phyloP scores from a whole-genome alignment of 768 basidiomycete species.

The Zangia roseola region DNA sequence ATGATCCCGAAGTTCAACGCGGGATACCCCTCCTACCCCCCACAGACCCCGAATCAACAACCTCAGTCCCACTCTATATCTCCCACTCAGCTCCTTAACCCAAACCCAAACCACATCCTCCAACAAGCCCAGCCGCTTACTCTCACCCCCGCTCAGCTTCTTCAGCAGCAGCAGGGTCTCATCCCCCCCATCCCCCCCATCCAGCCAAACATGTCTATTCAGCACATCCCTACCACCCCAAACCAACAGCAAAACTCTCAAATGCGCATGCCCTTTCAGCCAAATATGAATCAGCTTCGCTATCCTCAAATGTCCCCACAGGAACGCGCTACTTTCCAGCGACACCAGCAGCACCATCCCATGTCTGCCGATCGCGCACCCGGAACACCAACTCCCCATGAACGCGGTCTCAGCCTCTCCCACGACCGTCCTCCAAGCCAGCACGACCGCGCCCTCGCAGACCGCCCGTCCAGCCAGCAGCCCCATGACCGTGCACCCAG shows the following conservation, averaged over 20 bases:
- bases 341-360: slow-evolving; percentile 26
- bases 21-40: slow-evolving; percentile 11
- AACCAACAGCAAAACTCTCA: slow-evolving; percentile 25
- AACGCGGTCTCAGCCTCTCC: slow-evolving; percentile 19
- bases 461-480: slow-evolving; percentile 22
- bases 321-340: slow-evolving; percentile 29
- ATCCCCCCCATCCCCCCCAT: slow-evolving; percentile 4
- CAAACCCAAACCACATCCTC: slow-evolving; percentile 22
- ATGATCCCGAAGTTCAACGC: slow-evolving; percentile 15
- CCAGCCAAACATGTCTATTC: slow-evolving; percentile 12
- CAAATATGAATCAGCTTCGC: slow-evolving; percentile 21
- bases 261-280: slow-evolving; percentile 19
- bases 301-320: slow-evolving; percentile 29
- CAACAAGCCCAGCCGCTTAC: slow-evolving; percentile 19
- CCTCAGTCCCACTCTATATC: slow-evolving; percentile 22
- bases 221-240: slow-evolving; percentile 18
- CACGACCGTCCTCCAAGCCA: slow-evolving; percentile 28
- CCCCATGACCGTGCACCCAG: slow-evolving; percentile 23
- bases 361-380: slow-evolving; percentile 17
- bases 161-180: slow-evolving; percentile 36
- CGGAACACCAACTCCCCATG: slow-evolving; percentile 19
- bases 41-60: slow-evolving; percentile 10
- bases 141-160: slow-evolving; percentile 37
- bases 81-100: slow-evolving; percentile 18
- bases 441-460: slow-evolving; percentile 18